These are phyloP conservation scores for Diaporthe humulicola DNA, from an alignment of 2,329 filamentous ascomycete species.

Conservation along the genomic window DNA sequence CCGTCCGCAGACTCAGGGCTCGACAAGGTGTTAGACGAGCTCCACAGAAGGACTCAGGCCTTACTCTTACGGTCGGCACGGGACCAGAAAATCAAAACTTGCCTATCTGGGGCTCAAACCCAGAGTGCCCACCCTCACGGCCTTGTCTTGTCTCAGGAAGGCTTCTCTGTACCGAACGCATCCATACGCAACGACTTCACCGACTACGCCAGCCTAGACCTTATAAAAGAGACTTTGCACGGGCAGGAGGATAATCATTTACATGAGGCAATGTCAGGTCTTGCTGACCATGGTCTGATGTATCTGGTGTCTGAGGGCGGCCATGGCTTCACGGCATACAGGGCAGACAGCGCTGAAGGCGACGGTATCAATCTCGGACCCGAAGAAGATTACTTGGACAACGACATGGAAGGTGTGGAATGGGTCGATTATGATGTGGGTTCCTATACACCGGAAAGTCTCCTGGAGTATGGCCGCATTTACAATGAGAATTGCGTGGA, in stretches of 20 bases:
- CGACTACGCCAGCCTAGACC: neutral
- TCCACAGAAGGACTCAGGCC: constrained; percentile 4
- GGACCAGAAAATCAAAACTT: constrained; percentile 10
- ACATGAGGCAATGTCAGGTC: neutral
- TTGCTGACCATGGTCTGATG: neutral
- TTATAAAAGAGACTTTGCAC: neutral
- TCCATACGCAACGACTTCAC: neutral
- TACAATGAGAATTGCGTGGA: neutral
- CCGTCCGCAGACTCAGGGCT: neutral
- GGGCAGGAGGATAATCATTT: neutral
- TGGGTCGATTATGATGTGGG: neutral
- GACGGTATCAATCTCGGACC: neutral
- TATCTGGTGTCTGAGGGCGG: neutral
- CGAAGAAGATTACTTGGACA: neutral
- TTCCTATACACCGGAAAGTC: neutral
- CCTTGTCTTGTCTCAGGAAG: neutral
- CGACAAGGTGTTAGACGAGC: neutral
- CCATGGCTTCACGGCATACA: neutral
- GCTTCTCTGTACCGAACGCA: neutral
- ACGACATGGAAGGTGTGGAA: neutral
- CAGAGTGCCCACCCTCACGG: neutral
- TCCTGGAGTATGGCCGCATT: neutral
- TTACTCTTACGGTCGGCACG: constrained; percentile 14
- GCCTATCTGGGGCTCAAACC: neutral
- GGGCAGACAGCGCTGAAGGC: neutral